Evolutionary conservation across 2,329 filamentous ascomycete genomes (phyloP), one percentile per base, ranked within the genome.

Genomic region (Orbilia blumenaviensis): DNA sequence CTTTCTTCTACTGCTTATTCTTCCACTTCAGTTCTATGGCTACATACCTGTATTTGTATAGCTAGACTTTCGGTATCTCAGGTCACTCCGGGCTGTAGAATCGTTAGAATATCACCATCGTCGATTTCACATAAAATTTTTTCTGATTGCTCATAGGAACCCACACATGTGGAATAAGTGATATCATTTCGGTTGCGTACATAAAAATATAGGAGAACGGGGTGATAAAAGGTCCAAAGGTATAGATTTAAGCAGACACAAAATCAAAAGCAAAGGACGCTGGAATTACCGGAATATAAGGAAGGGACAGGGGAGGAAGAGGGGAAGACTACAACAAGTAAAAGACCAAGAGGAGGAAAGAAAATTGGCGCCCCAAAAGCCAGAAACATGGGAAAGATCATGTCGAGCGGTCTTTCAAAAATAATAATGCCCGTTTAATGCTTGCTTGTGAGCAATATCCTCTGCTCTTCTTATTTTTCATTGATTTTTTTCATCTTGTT

Each of bases 251-350:
- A 56, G 52, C 29, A 38, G 32, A 56, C 18, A 38, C 29, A 25
- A 38, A 38, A 44, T 61, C 52, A 74, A 44, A 23, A 38, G 25
- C 50, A 36, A 61, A 29, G 46, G 29, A 75, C 71, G 71, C 71
- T 75, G 71, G 23, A 75, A 75, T 75, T 75, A 75, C 71, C 50
- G 63, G 71, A 68, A 50, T 38, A 75, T 48, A 68, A 75, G 36
- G 46, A 68, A 64, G 71, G 63, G 29, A 64, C 46, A 58, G 69
- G 54, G 16, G 36, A 14, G 7, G 5, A 18, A 29, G 52, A 34
- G 50, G 18, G 16, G 25, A 58, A 67, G 23, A 56, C 42, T 63
- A 63, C 16, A 36, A 63, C 25, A 18, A 27, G 44, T 46, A 58
- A 56, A 46, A 56, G 34, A 50, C 32, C 36, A 29, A 41, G 64